Evolutionary conservation across 2,329 filamentous ascomycete genomes (phyloP).

Genomic region (Epicoccum nigrum): DNA sequence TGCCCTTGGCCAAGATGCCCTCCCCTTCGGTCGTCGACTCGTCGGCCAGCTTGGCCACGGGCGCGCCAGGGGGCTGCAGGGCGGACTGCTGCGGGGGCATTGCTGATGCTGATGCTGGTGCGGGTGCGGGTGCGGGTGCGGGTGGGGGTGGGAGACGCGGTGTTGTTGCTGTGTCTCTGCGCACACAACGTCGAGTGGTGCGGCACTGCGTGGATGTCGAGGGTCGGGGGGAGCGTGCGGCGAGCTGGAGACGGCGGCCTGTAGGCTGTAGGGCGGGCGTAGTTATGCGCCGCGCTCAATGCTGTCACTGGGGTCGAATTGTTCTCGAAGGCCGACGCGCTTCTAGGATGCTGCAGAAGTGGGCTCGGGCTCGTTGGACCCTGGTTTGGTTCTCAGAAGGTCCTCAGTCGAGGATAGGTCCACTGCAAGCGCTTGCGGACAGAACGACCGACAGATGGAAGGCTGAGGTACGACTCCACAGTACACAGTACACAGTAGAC

Average conservation of each 20-base stretch:
- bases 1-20: constrained; percentile 41
- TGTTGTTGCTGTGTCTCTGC: not conserved
- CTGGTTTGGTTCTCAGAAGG: constrained; percentile 4
- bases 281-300: constrained; percentile 10
- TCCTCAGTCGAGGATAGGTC: not conserved
- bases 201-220: not conserved
- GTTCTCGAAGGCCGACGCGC: constrained; percentile 12
- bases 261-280: not conserved
- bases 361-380: constrained; percentile 14
- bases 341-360: constrained; percentile 12
- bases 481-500: not conserved
- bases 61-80: constrained; percentile 5
- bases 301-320: constrained; percentile 13
- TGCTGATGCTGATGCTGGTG: constrained; percentile 2
- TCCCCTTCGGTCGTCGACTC: constrained; percentile 24
- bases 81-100: constrained; percentile 11
- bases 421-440: constrained; percentile 1
- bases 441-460: not conserved
- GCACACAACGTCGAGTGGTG: not conserved
- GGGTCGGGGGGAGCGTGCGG: not conserved
- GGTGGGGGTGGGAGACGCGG: no score
- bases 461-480: not conserved
- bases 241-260: not conserved
- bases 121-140: no score
- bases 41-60: constrained; percentile 9